phyloP scores from a whole-genome alignment of 805 yeast genomes.

The Ascoidea asiatica region DNA sequence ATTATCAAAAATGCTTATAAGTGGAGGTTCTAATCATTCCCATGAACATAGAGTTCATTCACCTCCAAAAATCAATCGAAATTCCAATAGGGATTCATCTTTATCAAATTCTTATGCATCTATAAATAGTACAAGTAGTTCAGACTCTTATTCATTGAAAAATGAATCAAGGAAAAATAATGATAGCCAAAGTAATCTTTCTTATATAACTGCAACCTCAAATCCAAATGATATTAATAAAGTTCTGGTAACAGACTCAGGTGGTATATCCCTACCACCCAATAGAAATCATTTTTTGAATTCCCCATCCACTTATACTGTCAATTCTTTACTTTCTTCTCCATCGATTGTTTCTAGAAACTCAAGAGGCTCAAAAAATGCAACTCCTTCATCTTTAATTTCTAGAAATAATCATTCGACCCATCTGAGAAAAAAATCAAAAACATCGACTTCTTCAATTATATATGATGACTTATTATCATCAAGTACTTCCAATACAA shows the following conservation, averaged over 20 bases:
- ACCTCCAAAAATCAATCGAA: background rate
- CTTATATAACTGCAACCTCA: background rate
- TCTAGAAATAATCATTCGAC: background rate
- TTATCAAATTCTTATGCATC: background rate
- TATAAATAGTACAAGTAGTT: background rate
- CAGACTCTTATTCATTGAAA: background rate
- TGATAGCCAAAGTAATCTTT: background rate
- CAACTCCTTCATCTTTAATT: background rate
- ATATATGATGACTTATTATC: background rate
- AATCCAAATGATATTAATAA: background rate
- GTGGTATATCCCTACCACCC: background rate
- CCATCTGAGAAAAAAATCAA: background rate
- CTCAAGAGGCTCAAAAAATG: background rate
- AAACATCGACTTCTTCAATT: background rate
- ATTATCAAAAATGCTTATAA: constrained; percentile 8
- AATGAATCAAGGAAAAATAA: background rate
- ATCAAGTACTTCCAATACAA: background rate
- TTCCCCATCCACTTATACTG: background rate
- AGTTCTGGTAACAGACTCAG: background rate
- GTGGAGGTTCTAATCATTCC: constrained; percentile 7
- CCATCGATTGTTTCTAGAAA: background rate
- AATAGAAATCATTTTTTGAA: background rate
- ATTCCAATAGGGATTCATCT: background rate
- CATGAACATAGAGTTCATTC: constrained; percentile 5
- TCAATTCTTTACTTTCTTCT: background rate